phyloP scores from a whole-genome alignment of 257 asterid genomes.

The Rauvolfia tetraphylla region DNA sequence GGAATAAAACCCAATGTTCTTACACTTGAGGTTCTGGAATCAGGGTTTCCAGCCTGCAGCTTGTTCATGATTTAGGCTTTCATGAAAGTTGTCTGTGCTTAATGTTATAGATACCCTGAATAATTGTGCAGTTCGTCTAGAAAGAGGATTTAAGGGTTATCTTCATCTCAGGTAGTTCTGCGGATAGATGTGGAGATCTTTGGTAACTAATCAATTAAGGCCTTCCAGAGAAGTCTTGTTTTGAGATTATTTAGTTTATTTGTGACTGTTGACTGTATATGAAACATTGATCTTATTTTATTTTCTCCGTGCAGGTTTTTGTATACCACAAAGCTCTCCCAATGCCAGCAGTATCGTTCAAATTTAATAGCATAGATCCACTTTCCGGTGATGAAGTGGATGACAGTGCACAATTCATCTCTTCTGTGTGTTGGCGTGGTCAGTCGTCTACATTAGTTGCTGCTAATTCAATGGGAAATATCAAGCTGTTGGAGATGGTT shows the following conservation, averaged over 20 bases:
- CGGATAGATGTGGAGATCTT: neutral
- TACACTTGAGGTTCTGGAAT: neutral
- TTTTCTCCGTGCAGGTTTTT: conserved; percentile 49
- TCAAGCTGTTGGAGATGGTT: conserved; percentile 92
- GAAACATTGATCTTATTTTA: no score
- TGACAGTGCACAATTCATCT: conserved; percentile 75
- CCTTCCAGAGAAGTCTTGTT: no score
- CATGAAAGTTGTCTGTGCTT: neutral
- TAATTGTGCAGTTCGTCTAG: no score
- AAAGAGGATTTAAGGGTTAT: no score
- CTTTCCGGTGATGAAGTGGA: conserved; percentile 68
- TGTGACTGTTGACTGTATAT: neutral
- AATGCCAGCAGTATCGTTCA: conserved; percentile 76
- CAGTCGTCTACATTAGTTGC: conserved; percentile 87
- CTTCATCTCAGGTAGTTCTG: no score
- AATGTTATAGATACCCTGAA: neutral
- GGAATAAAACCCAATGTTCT: neutral
- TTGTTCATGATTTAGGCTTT: neutral
- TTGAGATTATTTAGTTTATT: no score
- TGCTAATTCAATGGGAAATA: conserved; percentile 90
- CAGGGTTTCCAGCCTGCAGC: neutral
- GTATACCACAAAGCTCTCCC: conserved; percentile 88
- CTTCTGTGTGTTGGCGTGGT: conserved; percentile 95
- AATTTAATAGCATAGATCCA: conserved; percentile 63
- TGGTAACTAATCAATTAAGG: neutral